Conservation (phyloP, 2,329 filamentous ascomycete species). For the Alternaria hordeiaustralica region DNA sequence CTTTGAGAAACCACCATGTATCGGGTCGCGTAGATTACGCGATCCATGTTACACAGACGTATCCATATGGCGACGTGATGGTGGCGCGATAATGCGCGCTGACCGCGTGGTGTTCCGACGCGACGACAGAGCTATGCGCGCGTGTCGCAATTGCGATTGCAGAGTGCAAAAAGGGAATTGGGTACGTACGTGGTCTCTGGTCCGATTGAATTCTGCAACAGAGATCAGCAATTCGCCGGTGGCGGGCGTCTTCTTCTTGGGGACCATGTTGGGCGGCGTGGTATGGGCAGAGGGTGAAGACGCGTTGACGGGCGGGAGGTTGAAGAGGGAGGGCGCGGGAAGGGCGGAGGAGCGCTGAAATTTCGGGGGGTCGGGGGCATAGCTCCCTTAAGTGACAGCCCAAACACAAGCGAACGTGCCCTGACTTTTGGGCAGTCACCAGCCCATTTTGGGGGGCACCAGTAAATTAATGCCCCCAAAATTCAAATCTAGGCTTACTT, state of each 20-base stretch:
- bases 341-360: background rate
- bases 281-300: conserved; percentile 12
- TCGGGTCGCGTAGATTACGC: conserved; percentile 34
- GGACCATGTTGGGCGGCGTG: conserved; percentile 31
- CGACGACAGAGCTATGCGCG: conserved; percentile 15
- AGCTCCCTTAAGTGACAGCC: conserved; percentile 15
- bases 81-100: conserved; percentile 10
- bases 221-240: conserved; percentile 58
- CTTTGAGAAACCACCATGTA: conserved; percentile 1
- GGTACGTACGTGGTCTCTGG: conserved; percentile 78
- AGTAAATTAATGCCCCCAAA: background rate
- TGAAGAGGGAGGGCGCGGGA: conserved; percentile 4
- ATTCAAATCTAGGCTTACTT: background rate
- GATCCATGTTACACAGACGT: conserved; percentile 18
- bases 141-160: conserved; percentile 20
- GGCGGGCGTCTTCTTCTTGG: conserved; percentile 38
- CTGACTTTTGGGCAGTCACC: conserved; percentile 3
- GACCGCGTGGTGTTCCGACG: conserved; percentile 12
- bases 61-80: background rate
- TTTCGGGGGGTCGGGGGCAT: conserved; percentile 6
- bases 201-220: conserved; percentile 77
- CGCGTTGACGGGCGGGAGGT: conserved; percentile 5
- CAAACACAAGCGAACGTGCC: conserved; percentile 4
- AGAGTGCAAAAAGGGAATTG: conserved; percentile 8
- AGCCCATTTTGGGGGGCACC: conserved; percentile 2